These are phyloP conservation scores for Bjerkandera adusta DNA, from an alignment of 1,284 basidiomycete genomes.

Conservation along the genomic window DNA sequence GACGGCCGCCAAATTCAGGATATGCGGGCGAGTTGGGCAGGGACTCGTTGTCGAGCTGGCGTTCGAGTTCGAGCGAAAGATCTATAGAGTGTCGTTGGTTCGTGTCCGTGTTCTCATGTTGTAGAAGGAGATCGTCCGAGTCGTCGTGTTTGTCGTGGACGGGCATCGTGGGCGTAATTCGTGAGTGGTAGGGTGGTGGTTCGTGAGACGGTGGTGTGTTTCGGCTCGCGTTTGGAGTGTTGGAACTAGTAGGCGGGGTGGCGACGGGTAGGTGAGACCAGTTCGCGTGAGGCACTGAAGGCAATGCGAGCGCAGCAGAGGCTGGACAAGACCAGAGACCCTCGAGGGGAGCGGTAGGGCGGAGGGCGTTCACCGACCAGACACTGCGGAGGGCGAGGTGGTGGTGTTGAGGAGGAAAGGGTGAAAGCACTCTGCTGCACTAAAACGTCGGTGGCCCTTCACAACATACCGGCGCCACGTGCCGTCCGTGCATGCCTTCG, in stretches of 20 bases:
- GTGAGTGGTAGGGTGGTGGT: not conserved
- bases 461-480: no score
- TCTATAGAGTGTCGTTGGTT: constrained; percentile 62
- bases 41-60: constrained; percentile 66
- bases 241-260: constrained; percentile 1
- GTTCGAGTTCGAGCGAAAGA: constrained; percentile 72
- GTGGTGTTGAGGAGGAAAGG: no score
- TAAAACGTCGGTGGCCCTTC: no score
- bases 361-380: no score
- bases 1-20: constrained; percentile 34
- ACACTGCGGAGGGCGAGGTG: no score
- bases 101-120: constrained; percentile 11
- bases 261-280: constrained; percentile 3
- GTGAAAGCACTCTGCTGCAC: no score
- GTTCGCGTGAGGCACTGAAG: not conserved
- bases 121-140: constrained; percentile 7
- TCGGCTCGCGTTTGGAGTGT: no score
- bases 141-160: constrained; percentile 14
- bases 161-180: constrained; percentile 19
- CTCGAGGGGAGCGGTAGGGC: no score
- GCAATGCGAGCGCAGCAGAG: constrained; percentile 2
- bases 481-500: no score
- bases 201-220: no score
- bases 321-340: not conserved
- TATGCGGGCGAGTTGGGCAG: constrained; percentile 38